Evolutionary conservation across 352 stramenopile species (phyloP), one percentile per base, ranked within the genome.

Genomic region (Phytopythium cucurbitacearum): DNA sequence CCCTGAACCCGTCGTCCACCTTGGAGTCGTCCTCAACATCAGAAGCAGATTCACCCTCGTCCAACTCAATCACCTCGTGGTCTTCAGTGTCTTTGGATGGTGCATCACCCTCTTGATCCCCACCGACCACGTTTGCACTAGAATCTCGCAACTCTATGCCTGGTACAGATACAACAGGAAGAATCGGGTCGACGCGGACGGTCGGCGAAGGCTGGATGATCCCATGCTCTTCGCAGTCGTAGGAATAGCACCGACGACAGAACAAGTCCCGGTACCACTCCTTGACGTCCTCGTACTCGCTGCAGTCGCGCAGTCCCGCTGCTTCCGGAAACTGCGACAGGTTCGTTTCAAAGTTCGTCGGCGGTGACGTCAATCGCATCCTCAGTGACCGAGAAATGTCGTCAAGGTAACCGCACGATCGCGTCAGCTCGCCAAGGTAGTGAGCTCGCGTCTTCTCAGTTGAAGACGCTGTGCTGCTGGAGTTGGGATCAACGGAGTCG

Each of bases 221-320:
- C 1, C 89, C 89, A 59, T 98, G 92, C 37, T 95, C 62, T 44
- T 81, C 73, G 52, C 92, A 98, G 62, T 97, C 88, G 68, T 97
- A 98, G 0, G 60, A 76, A 57, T 88, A 97, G 64, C 92, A 98
- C 3, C 84, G 73, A 3, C 86, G 71, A 59, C 92, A 98, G 56
- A 97, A 96, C 3, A 98, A 51, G 53, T 91, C 74, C 0, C 83
- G 76, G 65, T 92, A 93, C 51, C 73, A 87, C 57, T 96, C 85
- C 41, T 81, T 76, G 12, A 87, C 44, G 8, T 79, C 60, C 40
- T 75, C 69, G 40, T 93, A 90, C 0, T 62, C 60, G 13, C 58
- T 65, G 7, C 49, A 58, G 33, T 69, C 53, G 5, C 80, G 76
- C 34, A 87, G 34, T 3, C 77, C 77, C 5, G 74, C 46, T 3